These are phyloP conservation scores for Dioszegia hungarica DNA, from an alignment of 768 basidiomycete species.

Conservation along the genomic window DNA sequence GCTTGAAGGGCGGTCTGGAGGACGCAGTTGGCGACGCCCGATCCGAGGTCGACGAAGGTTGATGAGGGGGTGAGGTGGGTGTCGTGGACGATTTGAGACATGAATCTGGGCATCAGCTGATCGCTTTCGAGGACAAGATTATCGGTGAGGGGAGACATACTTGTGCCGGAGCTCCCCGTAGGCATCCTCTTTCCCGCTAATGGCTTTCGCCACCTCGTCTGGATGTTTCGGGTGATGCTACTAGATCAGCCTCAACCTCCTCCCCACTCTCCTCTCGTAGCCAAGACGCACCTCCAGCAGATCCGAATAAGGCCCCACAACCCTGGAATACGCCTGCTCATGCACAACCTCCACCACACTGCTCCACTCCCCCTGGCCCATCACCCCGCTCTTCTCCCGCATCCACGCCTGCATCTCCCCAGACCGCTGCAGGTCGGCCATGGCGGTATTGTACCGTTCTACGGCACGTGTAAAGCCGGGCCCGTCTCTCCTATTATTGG, in stretches of 20 bases:
- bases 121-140: too few species aligned
- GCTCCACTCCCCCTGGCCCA: constrained; percentile 35
- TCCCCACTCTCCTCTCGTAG: neutral
- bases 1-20: constrained; percentile 73
- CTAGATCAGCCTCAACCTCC: neutral
- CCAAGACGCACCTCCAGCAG: constrained; percentile 68
- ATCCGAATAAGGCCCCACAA: constrained; percentile 83
- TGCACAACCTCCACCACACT: constrained; percentile 39
- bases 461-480: constrained; percentile 41
- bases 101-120: constrained; percentile 51
- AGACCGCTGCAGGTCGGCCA: constrained; percentile 24
- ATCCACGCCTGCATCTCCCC: constrained; percentile 15
- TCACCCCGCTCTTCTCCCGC: neutral
- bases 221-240: constrained; percentile 83
- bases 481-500: constrained; percentile 39
- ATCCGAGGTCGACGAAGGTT: constrained; percentile 77
- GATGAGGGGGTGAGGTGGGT: constrained; percentile 60
- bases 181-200: constrained; percentile 40
- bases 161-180: constrained; percentile 47
- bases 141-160: too few species aligned
- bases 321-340: constrained; percentile 89
- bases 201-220: constrained; percentile 57
- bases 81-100: constrained; percentile 59
- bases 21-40: constrained; percentile 79
- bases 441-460: constrained; percentile 39